Evolutionary conservation across 805 yeast genomes (phyloP).

Genomic region (Saccharomycopsis sp.): DNA sequence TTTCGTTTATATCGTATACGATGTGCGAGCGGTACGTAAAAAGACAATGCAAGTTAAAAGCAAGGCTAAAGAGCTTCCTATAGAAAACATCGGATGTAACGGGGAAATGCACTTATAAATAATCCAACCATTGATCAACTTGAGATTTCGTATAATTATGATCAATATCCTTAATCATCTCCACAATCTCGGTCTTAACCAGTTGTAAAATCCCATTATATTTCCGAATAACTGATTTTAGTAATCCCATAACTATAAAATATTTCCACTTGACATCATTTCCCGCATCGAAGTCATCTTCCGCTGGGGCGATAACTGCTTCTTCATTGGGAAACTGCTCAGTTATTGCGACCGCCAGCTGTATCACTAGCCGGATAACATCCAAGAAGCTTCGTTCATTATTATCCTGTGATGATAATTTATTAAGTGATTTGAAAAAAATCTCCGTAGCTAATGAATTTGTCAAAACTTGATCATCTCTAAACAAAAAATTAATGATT

Average conservation of each 20-base stretch:
- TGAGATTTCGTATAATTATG: constrained; percentile 29
- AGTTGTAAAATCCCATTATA: constrained; percentile 37
- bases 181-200: constrained; percentile 29
- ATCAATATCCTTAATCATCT: constrained; percentile 29
- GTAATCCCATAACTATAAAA: constrained; percentile 30
- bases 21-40: no score
- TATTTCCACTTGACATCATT: constrained; percentile 38
- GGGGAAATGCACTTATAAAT: constrained; percentile 27
- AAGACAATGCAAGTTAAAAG: no score
- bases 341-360: background rate
- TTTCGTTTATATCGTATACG: no score
- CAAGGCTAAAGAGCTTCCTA: no score
- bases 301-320: background rate
- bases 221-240: constrained; percentile 36
- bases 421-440: constrained; percentile 1
- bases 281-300: constrained; percentile 26
- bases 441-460: constrained; percentile 15
- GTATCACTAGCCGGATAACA: background rate
- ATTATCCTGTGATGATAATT: background rate
- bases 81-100: no score
- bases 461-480: constrained; percentile 23
- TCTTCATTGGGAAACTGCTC: background rate
- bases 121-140: constrained; percentile 30
- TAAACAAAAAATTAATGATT: constrained; percentile 39
- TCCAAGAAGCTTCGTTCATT: background rate